Conservation (phyloP, 2,329 filamentous ascomycete genomes). For the Calonectria honghensis region DNA sequence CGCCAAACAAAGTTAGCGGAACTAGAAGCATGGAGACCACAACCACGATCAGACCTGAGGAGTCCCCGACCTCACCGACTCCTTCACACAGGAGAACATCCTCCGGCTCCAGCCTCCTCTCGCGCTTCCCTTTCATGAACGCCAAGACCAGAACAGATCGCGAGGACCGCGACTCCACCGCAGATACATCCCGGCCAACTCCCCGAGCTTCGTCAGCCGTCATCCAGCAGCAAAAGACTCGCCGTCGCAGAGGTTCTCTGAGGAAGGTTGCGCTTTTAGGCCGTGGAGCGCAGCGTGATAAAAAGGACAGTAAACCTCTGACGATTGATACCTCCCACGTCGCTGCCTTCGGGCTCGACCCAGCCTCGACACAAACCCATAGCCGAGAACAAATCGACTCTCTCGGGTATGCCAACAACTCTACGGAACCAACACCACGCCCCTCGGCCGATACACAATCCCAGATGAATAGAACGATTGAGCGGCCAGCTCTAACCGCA, state of each 20-base stretch:
- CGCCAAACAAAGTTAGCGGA: neutral
- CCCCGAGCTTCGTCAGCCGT: constrained; percentile 56
- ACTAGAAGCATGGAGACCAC: constrained; percentile 46
- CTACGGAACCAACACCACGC: constrained; percentile 65
- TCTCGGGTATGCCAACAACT: constrained; percentile 67
- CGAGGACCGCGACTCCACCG: constrained; percentile 60
- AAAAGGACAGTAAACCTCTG: constrained; percentile 70
- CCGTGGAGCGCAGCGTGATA: constrained; percentile 79
- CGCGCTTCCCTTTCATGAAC: constrained; percentile 81
- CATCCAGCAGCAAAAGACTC: constrained; percentile 69
- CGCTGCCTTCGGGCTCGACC: constrained; percentile 47
- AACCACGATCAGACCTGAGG: constrained; percentile 33
- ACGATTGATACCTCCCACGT: constrained; percentile 64
- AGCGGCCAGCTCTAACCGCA: constrained; percentile 43
- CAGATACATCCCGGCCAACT: constrained; percentile 59
- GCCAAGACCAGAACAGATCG: constrained; percentile 54
- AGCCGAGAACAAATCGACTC: constrained; percentile 56
- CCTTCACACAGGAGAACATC: constrained; percentile 65
- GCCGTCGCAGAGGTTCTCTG: constrained; percentile 88
- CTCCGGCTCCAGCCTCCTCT: constrained; percentile 79
- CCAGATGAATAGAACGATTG: constrained; percentile 53
- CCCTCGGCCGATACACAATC: constrained; percentile 68
- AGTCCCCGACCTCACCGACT: constrained; percentile 42
- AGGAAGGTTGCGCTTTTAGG: constrained; percentile 91
- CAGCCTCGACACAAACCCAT: constrained; percentile 47